Base-by-base conservation (phyloP, 257 asterid genomes). In the Solanum chiquidenum region DNA sequence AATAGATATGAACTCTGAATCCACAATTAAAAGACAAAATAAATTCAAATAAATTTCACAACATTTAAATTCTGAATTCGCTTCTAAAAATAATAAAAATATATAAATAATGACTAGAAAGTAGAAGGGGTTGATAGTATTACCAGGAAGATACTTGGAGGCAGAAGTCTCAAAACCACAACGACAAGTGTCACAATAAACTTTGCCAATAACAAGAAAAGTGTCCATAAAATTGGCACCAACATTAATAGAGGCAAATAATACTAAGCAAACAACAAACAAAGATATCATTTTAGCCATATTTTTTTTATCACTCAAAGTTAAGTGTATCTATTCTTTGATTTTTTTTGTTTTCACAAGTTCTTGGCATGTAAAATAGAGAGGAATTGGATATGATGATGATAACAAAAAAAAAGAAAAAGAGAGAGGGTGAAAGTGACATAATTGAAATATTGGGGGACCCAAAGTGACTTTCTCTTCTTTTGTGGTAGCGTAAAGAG, bases 181-280 rank as follows among this genome's bases (percentile, higher is more conserved):
- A 68, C 92, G 98, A 93, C 98, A 95, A 77, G 96, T 93, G 87
- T 95, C 98, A 83, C 98, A 94, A 90, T 94, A 95, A 12, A 89
- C 95, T n/a, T 21, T 69, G 5, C 98, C 98, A 72, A 76, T 88
- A 2, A 95, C 89, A 44, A 91, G 8, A 35, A 92, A 90, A 0
- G 93, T 89, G 66, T 89, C 74, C 12, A 11, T 31, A 9, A 69
- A 40, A 16, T 44, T 9, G 16, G 93, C 95, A n/a, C 25, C 8
- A 29, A 64, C 82, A 14, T 89, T 87, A 52, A 91, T 69, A 85
- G 92, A 23, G 27, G 18, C 89, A 37, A 93, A 88, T 6, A 90
- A 89, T 27, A 89, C 25, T 44, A 46, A 68, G 38, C 91, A 93
- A 12, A 94, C 23, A 29, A 94, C 94, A 13, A 92, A 27, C 38